Evolutionary conservation across 345 rosid genomes (phyloP), one percentile per base, ranked within the genome.

Genomic region (Mercurialis annua): DNA sequence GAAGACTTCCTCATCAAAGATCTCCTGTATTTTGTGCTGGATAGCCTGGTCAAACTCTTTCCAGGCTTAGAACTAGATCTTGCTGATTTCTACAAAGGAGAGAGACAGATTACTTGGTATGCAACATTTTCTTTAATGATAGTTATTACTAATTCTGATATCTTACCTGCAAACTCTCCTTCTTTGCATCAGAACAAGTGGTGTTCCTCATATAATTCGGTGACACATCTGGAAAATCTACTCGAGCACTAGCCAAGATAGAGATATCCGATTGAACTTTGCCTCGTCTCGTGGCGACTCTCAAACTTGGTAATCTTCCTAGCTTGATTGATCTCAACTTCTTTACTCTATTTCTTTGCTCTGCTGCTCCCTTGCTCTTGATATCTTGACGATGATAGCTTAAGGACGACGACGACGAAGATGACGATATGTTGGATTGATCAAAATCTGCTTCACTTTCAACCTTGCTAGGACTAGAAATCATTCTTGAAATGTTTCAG

Each of bases 11-110:
- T 86, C 72, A 72, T 66, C 69, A 66, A 76, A 47, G 82, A 71
- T 75, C 83, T 87, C 71, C 84, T 81, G 66, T 69, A 52, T 69
- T 75, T 85, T 67, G 74, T 66, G 63, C 92, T 86, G 42, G 87
- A 70, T 69, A 81, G 60, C 69, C 83, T 83, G 31, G 82, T 64
- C 51, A 84, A 27, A 65, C 77, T 81, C 82, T 69, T 83, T 48
- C 58, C 48, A 21, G 77, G 74, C 80, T 76, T 81, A 51, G 74
- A 69, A 71, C 81, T 80, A 14, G 75, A 31, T 51, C 73, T 71
- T 36, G 71, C 33, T 43, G 79, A 62, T 46, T 69, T 85, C 96
- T 92, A 83, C 73, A 26, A 69, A 48, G 56, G 11, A 70, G 4
- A 42, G 67, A 29, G 55, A 38, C 60, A 50, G 33, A n/a, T n/a